These are phyloP conservation scores for Aureobasidium mangrovei DNA, from an alignment of 2,329 filamentous ascomycete genomes.

Conservation along the genomic window DNA sequence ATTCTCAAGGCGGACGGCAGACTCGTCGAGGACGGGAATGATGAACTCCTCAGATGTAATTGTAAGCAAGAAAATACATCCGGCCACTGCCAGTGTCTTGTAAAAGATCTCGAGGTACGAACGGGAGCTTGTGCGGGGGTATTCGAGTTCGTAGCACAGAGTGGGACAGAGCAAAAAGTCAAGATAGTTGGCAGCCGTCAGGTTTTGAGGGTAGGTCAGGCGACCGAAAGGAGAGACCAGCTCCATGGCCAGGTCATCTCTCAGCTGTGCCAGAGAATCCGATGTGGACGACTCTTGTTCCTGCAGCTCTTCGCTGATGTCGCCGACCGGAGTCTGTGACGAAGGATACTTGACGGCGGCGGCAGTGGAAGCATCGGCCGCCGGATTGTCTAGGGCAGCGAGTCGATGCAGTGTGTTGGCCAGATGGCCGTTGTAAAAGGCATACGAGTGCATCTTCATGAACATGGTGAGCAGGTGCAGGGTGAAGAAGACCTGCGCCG, in stretches of 20 bases:
- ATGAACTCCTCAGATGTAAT: slow-evolving; percentile 93
- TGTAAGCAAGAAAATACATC: slow-evolving; percentile 90
- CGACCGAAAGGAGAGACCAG: slow-evolving; percentile 84
- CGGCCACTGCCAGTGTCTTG: slow-evolving; percentile 84
- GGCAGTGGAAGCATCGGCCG: slow-evolving; percentile 21
- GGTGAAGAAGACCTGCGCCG: slow-evolving; percentile 87
- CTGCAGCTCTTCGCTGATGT: slow-evolving; percentile 36
- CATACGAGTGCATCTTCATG: slow-evolving; percentile 99
- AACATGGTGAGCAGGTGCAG: slow-evolving; percentile 83
- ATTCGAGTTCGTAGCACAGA: slow-evolving; percentile 94
- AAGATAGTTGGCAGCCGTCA: slow-evolving; percentile 70
- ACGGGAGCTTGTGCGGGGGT: slow-evolving; percentile 68
- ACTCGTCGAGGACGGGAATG: slow-evolving; percentile 74
- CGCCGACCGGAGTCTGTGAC: slow-evolving; percentile 41
- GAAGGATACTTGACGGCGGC: slow-evolving; percentile 61
- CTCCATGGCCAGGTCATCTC: slow-evolving; percentile 82
- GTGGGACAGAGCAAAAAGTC: slow-evolving; percentile 91
- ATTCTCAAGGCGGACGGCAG: slow-evolving; percentile 46
- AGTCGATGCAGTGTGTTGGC: slow-evolving; percentile 78
- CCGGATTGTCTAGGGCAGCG: slow-evolving; percentile 65
- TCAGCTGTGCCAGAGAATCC: slow-evolving; percentile 51
- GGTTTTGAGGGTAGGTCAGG: slow-evolving; percentile 81
- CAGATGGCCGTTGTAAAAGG: slow-evolving; percentile 95
- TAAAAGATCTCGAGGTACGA: slow-evolving; percentile 74
- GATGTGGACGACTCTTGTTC: slow-evolving; percentile 22